Evolutionary conservation across 1,139 yeast species (phyloP).

Genomic region (Lodderomyces oxycetoniae): DNA sequence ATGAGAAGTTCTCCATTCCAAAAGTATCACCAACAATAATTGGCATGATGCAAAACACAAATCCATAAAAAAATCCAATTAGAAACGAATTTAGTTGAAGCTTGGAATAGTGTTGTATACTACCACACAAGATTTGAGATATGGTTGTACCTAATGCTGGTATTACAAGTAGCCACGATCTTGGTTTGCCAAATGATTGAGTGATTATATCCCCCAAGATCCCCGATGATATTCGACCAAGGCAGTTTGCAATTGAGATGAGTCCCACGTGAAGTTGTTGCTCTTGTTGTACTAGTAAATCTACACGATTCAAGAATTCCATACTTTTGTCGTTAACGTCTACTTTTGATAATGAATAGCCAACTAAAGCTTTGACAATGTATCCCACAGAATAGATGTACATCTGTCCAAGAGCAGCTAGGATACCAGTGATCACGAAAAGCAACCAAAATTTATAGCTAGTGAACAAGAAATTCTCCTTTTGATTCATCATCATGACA

Average conservation of each 20-base stretch:
- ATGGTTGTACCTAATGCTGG: slow-evolving; percentile 40
- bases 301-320: slow-evolving; percentile 10
- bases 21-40: slow-evolving; percentile 54
- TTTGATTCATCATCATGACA: neutral
- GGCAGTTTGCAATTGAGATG: slow-evolving; percentile 50
- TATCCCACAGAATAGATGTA: slow-evolving; percentile 60
- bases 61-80: slow-evolving; percentile 56
- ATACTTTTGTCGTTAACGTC: slow-evolving; percentile 4
- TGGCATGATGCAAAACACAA: slow-evolving; percentile 54
- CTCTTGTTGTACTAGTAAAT: slow-evolving; percentile 37
- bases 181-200: slow-evolving; percentile 37
- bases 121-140: slow-evolving; percentile 41
- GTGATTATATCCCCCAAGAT: slow-evolving; percentile 47
- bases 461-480: slow-evolving; percentile 18
- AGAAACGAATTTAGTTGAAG: slow-evolving; percentile 39
- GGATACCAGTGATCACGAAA: slow-evolving; percentile 41
- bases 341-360: slow-evolving; percentile 12
- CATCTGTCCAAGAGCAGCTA: slow-evolving; percentile 59
- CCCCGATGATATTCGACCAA: slow-evolving; percentile 51
- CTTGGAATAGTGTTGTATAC: slow-evolving; percentile 22
- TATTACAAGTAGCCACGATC: slow-evolving; percentile 43
- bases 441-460: slow-evolving; percentile 47
- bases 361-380: slow-evolving; percentile 50
- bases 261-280: slow-evolving; percentile 58
- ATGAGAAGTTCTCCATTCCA: slow-evolving; percentile 51